phyloP scores from a whole-genome alignment of 164 flowering plant genomes.

The Dillenia turbinata region DNA sequence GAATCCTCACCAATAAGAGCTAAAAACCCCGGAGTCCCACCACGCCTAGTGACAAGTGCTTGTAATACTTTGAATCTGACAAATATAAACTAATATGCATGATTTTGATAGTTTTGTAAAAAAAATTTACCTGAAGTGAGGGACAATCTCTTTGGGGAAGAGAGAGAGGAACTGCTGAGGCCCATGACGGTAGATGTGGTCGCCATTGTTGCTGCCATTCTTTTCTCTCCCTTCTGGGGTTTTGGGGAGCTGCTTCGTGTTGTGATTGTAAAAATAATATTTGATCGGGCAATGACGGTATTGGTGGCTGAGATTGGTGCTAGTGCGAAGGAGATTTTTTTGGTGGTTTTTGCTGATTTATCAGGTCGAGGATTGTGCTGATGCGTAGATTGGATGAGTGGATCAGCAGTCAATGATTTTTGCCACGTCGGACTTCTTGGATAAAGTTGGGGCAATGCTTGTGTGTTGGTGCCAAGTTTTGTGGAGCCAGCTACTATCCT shows the following conservation, averaged over 20 bases:
- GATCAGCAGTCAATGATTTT: slow-evolving; percentile 29
- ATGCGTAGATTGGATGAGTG: slow-evolving; percentile 33
- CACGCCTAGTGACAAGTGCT: background rate
- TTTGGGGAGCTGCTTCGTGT: background rate
- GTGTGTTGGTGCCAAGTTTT: background rate
- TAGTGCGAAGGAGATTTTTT: slow-evolving; percentile 16
- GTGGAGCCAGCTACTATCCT: too few species aligned
- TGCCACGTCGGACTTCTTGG: slow-evolving; percentile 51
- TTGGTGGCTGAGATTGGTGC: slow-evolving; percentile 10
- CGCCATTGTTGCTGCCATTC: slow-evolving; percentile 48
- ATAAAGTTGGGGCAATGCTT: slow-evolving; percentile 19
- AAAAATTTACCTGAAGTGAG: slow-evolving; percentile 38
- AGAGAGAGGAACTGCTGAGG: slow-evolving; percentile 35
- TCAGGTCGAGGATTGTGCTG: too few species aligned
- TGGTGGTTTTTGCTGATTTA: background rate
- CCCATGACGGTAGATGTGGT: slow-evolving; percentile 51
- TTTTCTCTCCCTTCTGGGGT: background rate
- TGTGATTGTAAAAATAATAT: too few species aligned
- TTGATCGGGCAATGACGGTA: background rate
- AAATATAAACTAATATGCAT: background rate
- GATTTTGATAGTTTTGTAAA: background rate
- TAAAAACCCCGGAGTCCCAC: too few species aligned
- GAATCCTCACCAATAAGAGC: background rate
- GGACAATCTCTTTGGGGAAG: slow-evolving; percentile 23
- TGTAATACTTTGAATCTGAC: background rate